Evolutionary conservation across 2,329 filamentous ascomycete genomes (phyloP), one percentile per base, ranked within the genome.

Genomic region (Simplicillium sp.): DNA sequence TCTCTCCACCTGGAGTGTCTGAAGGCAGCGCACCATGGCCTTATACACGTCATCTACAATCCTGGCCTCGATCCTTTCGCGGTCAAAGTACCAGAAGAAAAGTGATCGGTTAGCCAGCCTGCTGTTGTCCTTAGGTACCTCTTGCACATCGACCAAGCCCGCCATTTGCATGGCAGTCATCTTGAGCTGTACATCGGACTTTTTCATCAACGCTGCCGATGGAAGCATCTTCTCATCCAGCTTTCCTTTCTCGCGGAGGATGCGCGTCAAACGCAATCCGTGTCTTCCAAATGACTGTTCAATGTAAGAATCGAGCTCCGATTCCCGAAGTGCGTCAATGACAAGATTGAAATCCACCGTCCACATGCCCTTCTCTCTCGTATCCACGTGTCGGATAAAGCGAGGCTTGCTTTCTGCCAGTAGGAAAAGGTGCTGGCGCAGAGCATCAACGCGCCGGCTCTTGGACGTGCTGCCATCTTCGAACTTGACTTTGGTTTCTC

Each of bases 151-250:
- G 11, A 95, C 79, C 45, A 92, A 82, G 2, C 92, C 90, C 14
- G 80, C 80, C 58, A 87, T 81, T 50, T 94, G 86, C 73, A 98
- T 85, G 46, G 82, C 79, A 12, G 86, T 82, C 61, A 97, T 82
- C 46, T 88, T 84, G 43, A 82, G 80, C 36, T 92, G 86, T 17
- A 97, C 78, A 40, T 95, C 87, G 43, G 83, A 80, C 52, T 90
- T 86, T 43, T 84, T 83, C 68, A 96, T 82, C 45, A 98, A 75
- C 40, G 84, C 85, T 42, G 88, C 73, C 38, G 81, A 80, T 31
- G 85, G 84, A 11, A 96, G 71, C 45, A 85, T 82, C 61, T 94
- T 94, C 61, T 98, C 92, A 50, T 97, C 90, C n/a, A 97, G 70
- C 56, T 92, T 95, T 40, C 92, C 92, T 55, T 89, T 87, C 44